Conservation (phyloP, 164 flowering plant species). For the Santalum album region DNA sequence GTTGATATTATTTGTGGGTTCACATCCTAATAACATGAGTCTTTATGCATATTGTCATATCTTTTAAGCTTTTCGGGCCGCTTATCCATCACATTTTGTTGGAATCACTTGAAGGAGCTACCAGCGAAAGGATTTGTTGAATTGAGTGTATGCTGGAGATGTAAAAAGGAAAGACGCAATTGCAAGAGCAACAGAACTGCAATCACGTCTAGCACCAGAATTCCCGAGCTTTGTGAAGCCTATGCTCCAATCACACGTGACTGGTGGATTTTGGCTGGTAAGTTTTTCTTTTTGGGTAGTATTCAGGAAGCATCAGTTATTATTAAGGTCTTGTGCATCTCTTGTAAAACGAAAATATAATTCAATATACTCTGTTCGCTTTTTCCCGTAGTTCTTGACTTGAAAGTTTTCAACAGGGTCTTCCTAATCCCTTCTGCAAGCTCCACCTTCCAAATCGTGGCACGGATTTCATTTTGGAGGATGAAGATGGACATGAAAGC, state of each 20-base stretch:
- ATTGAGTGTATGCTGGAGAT: slow-evolving; percentile 37
- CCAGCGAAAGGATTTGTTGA: slow-evolving; percentile 25
- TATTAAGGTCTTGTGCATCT: not conserved
- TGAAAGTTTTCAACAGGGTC: slow-evolving; percentile 30
- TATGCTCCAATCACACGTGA: slow-evolving; percentile 66
- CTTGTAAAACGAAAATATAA: no score
- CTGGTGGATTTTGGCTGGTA: slow-evolving; percentile 77
- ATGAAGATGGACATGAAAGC: slow-evolving; percentile 27
- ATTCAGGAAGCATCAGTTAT: no score
- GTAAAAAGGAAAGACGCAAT: slow-evolving; percentile 20
- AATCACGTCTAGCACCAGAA: slow-evolving; percentile 24
- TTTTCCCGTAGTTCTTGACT: not conserved
- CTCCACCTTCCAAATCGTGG: slow-evolving; percentile 27
- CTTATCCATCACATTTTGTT: not conserved
- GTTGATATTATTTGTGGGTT: not conserved
- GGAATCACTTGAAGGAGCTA: slow-evolving; percentile 12
- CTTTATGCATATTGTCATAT: slow-evolving; percentile 23
- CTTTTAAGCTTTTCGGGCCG: slow-evolving; percentile 1
- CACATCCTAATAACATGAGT: no score
- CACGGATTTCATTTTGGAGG: slow-evolving; percentile 23
- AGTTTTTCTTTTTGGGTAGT: no score
- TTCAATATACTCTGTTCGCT: not conserved
- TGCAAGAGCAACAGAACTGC: slow-evolving; percentile 34
- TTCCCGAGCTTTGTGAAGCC: slow-evolving; percentile 53
- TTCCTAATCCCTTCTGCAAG: slow-evolving; percentile 47